Evolutionary conservation across 768 basidiomycete genomes (phyloP), one percentile per base, ranked within the genome.

Genomic region (Agrocybe praecox): DNA sequence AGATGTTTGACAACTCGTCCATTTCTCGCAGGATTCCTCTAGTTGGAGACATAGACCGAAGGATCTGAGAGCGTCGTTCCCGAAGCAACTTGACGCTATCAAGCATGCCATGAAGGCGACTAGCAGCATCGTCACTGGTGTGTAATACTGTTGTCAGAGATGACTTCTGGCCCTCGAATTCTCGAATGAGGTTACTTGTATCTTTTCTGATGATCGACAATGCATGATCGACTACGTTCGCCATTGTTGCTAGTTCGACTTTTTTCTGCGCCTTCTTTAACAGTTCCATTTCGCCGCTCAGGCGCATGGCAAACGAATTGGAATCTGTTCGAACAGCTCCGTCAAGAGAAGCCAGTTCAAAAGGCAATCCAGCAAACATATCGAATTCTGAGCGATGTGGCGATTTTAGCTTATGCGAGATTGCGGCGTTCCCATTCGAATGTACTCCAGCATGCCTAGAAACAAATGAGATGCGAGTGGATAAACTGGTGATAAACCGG

Each of bases 261-360:
- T 82, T 80, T 26, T 74, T 70, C 14, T 74, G 72, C 43, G 80
- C 77, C 53, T 79, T 77, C 18, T 76, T 68, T 29, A 92, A 68
- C 10, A 65, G 67, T 52, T 85, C 82, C 33, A 85, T 56, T 24
- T 72, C 76, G n/a, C 84, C 85, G 3, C 76, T 76, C 15, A 92
- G 77, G 56, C 81, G 74, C 74, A 92, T 83, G 48, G 84, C 74
- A 62, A 84, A 84, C n/a, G 82, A 71, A 67, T 94, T 92, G 45
- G 81, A 81, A 66, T 91, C 86, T 12, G 80, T 67, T 26, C 92
- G 86, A 56, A 92, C 86, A 52, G 76, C 73, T 42, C 82, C 80
- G 65, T 96, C 88, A 34, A 94, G 73, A 40, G 73, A 71, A 34
- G 76, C 60, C 32, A 85, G 72, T 55, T 89, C 84, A 64, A 91